A percentile compares a stretch with the other conserved stretches of the same genome.
These are phyloP conservation scores for Aspergillus awamori DNA, from an alignment of 2,329 filamentous ascomycete species.

Conservation along the genomic window DNA sequence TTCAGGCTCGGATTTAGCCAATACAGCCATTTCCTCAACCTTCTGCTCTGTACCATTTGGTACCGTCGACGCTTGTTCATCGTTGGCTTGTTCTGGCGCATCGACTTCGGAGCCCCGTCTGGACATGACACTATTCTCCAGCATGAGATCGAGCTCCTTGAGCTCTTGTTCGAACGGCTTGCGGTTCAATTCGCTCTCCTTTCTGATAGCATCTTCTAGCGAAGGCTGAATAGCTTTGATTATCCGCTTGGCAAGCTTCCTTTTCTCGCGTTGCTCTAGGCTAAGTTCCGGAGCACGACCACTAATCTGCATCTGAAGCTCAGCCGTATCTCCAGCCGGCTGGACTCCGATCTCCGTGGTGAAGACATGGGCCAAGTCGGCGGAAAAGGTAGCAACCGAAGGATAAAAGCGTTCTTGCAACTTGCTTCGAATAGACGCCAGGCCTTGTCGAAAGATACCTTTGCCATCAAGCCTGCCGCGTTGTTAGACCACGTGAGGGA, in stretches of 20 bases:
- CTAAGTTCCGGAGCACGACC: constrained; percentile 48
- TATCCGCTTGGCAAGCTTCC: constrained; percentile 85
- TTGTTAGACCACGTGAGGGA: constrained; percentile 20
- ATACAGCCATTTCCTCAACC: constrained; percentile 28
- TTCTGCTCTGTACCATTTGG: constrained; percentile 34
- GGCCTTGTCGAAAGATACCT: constrained; percentile 56
- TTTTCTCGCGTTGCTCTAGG: constrained; percentile 75
- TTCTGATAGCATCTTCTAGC: constrained; percentile 73
- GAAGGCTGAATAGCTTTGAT: constrained; percentile 78
- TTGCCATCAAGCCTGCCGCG: constrained; percentile 52
- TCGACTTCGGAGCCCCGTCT: constrained; percentile 54
- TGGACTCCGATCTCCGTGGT: constrained; percentile 57
- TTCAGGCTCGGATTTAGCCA: constrained; percentile 28
- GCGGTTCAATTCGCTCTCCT: constrained; percentile 78
- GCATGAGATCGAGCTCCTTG: constrained; percentile 71
- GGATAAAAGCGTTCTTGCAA: constrained; percentile 61
- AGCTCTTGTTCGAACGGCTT: constrained; percentile 70
- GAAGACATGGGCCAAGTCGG: constrained; percentile 60
- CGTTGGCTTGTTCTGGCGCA: constrained; percentile 46
- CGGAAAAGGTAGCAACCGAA: constrained; percentile 63
- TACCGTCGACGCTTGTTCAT: constrained; percentile 50
- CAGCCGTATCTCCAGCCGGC: constrained; percentile 48
- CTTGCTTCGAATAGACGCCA: constrained; percentile 56
- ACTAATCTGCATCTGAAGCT: constrained; percentile 56
- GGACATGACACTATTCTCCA: constrained; percentile 66